These are phyloP conservation scores for Camelina sativa DNA, from an alignment of 345 rosid genomes.

Conservation along the genomic window DNA sequence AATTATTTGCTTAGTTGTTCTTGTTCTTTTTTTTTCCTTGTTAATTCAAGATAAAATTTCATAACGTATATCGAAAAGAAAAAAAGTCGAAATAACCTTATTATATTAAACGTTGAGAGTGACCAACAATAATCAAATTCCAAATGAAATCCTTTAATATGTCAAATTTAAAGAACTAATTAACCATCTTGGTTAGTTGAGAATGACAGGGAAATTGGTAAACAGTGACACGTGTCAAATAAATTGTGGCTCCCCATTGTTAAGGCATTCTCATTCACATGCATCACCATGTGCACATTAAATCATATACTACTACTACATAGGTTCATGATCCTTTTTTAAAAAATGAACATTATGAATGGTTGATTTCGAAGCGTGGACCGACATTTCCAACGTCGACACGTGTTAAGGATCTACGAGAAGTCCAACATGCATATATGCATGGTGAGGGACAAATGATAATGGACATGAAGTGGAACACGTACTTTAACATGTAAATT, in stretches of 20 bases:
- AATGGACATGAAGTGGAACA: conserved; percentile 30
- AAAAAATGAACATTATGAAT: conserved; percentile 20
- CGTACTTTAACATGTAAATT: conserved; percentile 18
- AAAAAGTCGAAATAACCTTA: not conserved
- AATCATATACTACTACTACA: conserved; percentile 16
- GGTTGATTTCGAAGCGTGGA: conserved; percentile 19
- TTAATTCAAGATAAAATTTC: too few relatives aligned
- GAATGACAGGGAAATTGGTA: not conserved
- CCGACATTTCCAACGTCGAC: conserved; percentile 30
- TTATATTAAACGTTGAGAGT: not conserved
- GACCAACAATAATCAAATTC: not conserved
- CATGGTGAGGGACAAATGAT: conserved; percentile 25
- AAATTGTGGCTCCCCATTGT: conserved; percentile 41
- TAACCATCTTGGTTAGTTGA: not conserved
- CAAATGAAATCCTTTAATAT: not conserved
- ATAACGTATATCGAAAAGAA: too few relatives aligned
- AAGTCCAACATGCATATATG: conserved; percentile 31
- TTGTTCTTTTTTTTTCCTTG: too few relatives aligned
- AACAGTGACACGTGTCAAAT: conserved; percentile 8
- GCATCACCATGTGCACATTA: conserved; percentile 40
- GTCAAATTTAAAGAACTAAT: not conserved
- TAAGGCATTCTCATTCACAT: conserved; percentile 34
- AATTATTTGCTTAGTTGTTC: conserved; percentile 1
- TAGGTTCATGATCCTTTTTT: not conserved
- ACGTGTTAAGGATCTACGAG: conserved; percentile 5